phyloP scores from a whole-genome alignment of 1,139 yeast genomes.

The Kodamaea plutei region DNA sequence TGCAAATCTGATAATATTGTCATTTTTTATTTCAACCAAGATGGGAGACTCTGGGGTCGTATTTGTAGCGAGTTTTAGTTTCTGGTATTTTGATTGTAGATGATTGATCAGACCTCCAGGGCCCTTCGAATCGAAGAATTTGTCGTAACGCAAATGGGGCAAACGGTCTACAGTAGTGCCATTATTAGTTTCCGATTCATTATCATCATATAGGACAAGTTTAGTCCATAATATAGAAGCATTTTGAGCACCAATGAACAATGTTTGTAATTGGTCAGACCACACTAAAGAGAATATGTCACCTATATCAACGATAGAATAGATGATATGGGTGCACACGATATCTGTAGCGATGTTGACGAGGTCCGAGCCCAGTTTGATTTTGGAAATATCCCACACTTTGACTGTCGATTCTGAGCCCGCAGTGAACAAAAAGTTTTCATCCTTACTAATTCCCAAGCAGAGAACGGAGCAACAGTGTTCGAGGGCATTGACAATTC shows the following conservation, averaged over 20 bases:
- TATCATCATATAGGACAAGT: constrained; percentile 17
- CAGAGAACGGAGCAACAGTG: constrained; percentile 72
- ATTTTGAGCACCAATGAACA: constrained; percentile 88
- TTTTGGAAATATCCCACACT: constrained; percentile 60
- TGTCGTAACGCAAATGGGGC: constrained; percentile 80
- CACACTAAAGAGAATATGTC: constrained; percentile 85
- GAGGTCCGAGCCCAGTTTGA: constrained; percentile 2
- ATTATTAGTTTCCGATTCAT: not conserved
- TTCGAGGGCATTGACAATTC: constrained; percentile 38
- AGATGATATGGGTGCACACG: constrained; percentile 61
- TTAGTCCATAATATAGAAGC: constrained; percentile 78
- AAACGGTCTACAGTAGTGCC: constrained; percentile 30
- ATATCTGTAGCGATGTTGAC: constrained; percentile 4
- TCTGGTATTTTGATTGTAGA: constrained; percentile 30
- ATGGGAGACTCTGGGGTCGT: constrained; percentile 15
- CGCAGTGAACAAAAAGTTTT: constrained; percentile 68
- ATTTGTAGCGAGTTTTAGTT: constrained; percentile 17
- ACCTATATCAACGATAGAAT: constrained; percentile 84
- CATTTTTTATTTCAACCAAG: constrained; percentile 64
- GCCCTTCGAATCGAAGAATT: constrained; percentile 86
- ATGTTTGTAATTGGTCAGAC: constrained; percentile 53
- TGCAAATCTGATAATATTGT: constrained; percentile 72
- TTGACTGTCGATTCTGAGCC: constrained; percentile 88
- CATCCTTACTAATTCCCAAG: constrained; percentile 55
- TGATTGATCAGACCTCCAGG: constrained; percentile 61